Percentiles rank a stretch among this genome's conserved stretches.
phyloP scores from a whole-genome alignment of 768 basidiomycete species.

The Hygrophoropsis aurantiaca region DNA sequence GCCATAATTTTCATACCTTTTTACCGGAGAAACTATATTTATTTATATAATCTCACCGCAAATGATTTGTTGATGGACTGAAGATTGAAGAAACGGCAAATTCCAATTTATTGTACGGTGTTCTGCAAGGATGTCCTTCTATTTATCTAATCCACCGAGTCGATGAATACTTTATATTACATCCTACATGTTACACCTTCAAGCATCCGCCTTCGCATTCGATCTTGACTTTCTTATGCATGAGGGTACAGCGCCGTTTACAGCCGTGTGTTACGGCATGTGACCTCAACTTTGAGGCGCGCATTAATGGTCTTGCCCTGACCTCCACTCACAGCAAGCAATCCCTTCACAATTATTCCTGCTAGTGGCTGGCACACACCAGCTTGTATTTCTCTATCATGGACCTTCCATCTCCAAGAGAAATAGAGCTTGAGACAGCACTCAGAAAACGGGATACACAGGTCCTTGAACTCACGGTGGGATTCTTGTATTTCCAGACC shows the following conservation, averaged over 20 bases:
- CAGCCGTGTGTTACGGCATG: slow-evolving; percentile 31
- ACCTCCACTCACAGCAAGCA: slow-evolving; percentile 24
- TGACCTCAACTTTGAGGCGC: slow-evolving; percentile 22
- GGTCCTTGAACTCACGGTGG: slow-evolving; percentile 69
- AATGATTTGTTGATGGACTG: too few relatives aligned
- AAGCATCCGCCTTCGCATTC: too few relatives aligned
- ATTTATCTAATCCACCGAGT: too few relatives aligned
- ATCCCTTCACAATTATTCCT: slow-evolving; percentile 3
- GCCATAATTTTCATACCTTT: too few relatives aligned
- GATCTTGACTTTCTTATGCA: too few relatives aligned
- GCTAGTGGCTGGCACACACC: slow-evolving; percentile 3
- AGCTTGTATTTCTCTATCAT: slow-evolving; percentile 35
- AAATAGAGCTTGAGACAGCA: slow-evolving; percentile 78
- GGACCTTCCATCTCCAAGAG: slow-evolving; percentile 72
- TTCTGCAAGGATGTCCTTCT: too few relatives aligned
- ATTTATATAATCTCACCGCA: too few relatives aligned
- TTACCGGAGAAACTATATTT: too few relatives aligned
- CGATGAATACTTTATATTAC: too few relatives aligned
- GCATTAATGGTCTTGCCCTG: slow-evolving; percentile 25
- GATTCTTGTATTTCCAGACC: slow-evolving; percentile 32
- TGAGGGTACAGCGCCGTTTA: slow-evolving; percentile 8
- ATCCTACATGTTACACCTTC: too few relatives aligned
- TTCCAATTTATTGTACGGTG: too few relatives aligned
- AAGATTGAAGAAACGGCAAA: too few relatives aligned
- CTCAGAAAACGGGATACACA: slow-evolving; percentile 76